phyloP scores from a whole-genome alignment of 78 protist species.

The Monocercomonoides exilis region DNA sequence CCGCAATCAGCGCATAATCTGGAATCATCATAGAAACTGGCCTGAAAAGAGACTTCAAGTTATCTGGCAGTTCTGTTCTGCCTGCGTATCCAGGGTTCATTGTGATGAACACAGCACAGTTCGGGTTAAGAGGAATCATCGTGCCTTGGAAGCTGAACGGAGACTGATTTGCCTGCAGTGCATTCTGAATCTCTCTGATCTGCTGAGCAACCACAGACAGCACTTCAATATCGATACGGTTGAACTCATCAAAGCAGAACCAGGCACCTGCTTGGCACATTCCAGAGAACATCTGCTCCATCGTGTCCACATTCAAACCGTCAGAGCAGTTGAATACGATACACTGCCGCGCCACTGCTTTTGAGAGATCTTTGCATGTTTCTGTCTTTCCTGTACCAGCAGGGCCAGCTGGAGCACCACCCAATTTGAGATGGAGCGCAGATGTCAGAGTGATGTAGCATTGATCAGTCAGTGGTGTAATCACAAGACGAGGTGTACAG shows the following conservation, averaged over 20 bases:
- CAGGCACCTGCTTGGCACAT: conserved; percentile 30
- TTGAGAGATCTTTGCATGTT: conserved; percentile 26
- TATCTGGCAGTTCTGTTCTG: conserved; percentile 77
- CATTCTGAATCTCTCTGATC: conserved; percentile 20
- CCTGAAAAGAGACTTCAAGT: conserved; percentile 68
- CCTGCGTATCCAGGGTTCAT: conserved; percentile 75
- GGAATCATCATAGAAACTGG: conserved; percentile 72
- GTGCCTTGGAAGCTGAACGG: conserved; percentile 37
- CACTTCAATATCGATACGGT: conserved; percentile 62
- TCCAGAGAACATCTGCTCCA: conserved; percentile 48
- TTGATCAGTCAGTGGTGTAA: conserved; percentile 67
- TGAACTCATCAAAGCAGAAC: conserved; percentile 50
- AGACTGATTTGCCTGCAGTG: conserved; percentile 16
- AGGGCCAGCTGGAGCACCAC: conserved; percentile 70
- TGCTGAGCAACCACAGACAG: conserved; percentile 40
- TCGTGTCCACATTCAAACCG: conserved; percentile 53
- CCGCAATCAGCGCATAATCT: conserved; percentile 41
- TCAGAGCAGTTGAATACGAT: conserved; percentile 63
- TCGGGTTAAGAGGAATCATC: conserved; percentile 15
- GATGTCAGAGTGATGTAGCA: conserved; percentile 29
- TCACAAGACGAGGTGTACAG: conserved; percentile 57
- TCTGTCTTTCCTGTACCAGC: conserved; percentile 40
- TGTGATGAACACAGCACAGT: conserved; percentile 62
- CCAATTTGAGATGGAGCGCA: conserved; percentile 34
- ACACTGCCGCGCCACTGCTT: conserved; percentile 28